Evolutionary conservation across 2,329 filamentous ascomycete genomes (phyloP).

Genomic region (Venturia aucupariae): DNA sequence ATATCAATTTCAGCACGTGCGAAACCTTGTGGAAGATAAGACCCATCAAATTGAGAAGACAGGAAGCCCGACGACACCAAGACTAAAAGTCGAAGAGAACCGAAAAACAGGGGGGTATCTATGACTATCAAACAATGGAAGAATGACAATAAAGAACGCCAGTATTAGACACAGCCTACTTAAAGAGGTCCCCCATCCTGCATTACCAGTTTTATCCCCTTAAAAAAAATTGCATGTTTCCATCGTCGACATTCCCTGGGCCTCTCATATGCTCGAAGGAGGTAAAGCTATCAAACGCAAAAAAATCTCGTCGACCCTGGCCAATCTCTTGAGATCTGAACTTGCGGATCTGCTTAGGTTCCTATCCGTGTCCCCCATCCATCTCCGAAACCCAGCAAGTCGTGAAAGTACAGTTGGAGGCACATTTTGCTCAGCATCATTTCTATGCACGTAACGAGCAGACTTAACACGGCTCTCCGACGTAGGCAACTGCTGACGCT

Average conservation of each 20-base stretch:
- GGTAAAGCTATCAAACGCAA: neutral
- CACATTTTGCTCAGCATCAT: neutral
- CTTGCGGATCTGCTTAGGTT: neutral
- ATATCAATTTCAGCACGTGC: too few species aligned
- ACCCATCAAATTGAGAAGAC: neutral
- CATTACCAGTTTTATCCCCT: neutral
- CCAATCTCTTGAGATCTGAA: neutral
- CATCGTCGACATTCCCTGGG: too few species aligned
- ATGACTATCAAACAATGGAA: neutral
- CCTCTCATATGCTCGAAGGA: too few species aligned
- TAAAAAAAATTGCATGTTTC: too few species aligned
- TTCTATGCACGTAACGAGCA: neutral
- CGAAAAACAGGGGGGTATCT: neutral
- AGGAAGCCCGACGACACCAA: neutral
- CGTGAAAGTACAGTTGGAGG: neutral
- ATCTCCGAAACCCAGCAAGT: neutral
- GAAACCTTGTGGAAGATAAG: too few species aligned
- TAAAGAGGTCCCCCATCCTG: neutral
- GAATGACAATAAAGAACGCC: neutral
- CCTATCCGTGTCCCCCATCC: neutral
- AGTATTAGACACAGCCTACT: neutral
- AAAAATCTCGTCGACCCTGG: neutral
- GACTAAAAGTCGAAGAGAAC: too few species aligned
- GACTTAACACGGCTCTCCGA: neutral
- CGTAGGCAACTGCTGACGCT: neutral